phyloP scores from a whole-genome alignment of 306 rosid genomes.

The Astragalus glycyphyllos region DNA sequence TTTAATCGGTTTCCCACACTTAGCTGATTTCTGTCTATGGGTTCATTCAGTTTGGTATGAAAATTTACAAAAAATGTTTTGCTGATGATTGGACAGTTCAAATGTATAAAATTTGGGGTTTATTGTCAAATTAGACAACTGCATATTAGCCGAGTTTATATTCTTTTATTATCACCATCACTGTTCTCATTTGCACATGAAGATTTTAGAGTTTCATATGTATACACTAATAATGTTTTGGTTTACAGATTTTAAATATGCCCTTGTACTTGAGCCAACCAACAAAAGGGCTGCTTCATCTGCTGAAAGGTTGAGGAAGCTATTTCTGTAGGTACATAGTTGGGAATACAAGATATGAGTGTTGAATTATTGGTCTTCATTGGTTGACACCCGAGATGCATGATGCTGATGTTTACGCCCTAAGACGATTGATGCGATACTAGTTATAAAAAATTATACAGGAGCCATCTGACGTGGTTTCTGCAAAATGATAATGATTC shows the following conservation, averaged over 20 bases:
- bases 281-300: constrained; percentile 88
- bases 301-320: constrained; percentile 77
- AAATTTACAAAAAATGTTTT: neutral
- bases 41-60: constrained; percentile 17
- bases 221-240: constrained; percentile 36
- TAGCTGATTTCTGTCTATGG: constrained; percentile 30
- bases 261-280: constrained; percentile 97
- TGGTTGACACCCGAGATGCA: constrained; percentile 16
- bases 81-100: constrained; percentile 15
- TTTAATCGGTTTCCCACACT: neutral
- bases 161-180: neutral
- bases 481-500: constrained; percentile 45
- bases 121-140: constrained; percentile 8
- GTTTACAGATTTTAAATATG: constrained; percentile 76
- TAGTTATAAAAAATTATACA: constrained; percentile 38
- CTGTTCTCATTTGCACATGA: constrained; percentile 17
- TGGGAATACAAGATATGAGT: constrained; percentile 27
- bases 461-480: constrained; percentile 41
- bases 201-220: neutral
- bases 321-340: constrained; percentile 61
- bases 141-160: neutral
- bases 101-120: constrained; percentile 18
- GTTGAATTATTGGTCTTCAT: constrained; percentile 27
- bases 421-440: constrained; percentile 34
- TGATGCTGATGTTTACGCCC: constrained; percentile 28